These are phyloP conservation scores for Xerophyta viscosa DNA, from an alignment of 106 monocot genomes.

Conservation along the genomic window DNA sequence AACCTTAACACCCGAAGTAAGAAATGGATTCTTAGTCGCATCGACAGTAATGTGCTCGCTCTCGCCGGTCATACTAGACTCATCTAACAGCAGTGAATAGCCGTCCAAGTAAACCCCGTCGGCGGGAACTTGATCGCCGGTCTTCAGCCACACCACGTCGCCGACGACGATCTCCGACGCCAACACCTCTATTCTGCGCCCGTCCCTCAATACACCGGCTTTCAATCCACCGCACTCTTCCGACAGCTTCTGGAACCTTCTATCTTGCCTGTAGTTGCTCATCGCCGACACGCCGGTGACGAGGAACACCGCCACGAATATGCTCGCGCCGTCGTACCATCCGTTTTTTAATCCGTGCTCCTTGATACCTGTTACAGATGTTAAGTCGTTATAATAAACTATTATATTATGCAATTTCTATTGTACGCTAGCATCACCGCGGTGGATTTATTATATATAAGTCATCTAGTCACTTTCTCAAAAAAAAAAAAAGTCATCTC, in stretches of 20 bases:
- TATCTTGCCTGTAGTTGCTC: conserved; percentile 37
- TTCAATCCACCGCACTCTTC: conserved; percentile 16
- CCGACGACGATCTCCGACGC: conserved; percentile 46
- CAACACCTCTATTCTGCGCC: conserved; percentile 24
- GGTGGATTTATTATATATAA: too few species aligned
- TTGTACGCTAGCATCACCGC: too few species aligned
- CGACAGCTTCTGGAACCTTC: conserved; percentile 30
- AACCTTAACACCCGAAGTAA: conserved; percentile 37
- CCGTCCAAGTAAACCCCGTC: conserved; percentile 38
- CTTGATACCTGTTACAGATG: too few species aligned
- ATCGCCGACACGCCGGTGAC: conserved; percentile 39
- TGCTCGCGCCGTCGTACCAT: conserved; percentile 68
- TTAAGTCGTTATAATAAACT: too few species aligned
- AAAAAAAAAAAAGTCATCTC: too few species aligned
- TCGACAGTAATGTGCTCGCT: conserved; percentile 24
- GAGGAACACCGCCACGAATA: conserved; percentile 42
- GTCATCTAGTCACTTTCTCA: too few species aligned
- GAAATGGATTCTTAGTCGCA: conserved; percentile 23
- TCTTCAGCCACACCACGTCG: conserved; percentile 37
- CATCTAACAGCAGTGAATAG: conserved; percentile 37
- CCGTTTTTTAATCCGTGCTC: conserved; percentile 52
- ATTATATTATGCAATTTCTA: too few species aligned
- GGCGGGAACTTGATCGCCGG: conserved; percentile 49
- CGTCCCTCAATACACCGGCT: conserved; percentile 23
- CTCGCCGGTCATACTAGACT: conserved; percentile 61